These are phyloP conservation scores for Echria macrotheca DNA, from an alignment of 495 filamentous ascomycete species.

Conservation along the genomic window DNA sequence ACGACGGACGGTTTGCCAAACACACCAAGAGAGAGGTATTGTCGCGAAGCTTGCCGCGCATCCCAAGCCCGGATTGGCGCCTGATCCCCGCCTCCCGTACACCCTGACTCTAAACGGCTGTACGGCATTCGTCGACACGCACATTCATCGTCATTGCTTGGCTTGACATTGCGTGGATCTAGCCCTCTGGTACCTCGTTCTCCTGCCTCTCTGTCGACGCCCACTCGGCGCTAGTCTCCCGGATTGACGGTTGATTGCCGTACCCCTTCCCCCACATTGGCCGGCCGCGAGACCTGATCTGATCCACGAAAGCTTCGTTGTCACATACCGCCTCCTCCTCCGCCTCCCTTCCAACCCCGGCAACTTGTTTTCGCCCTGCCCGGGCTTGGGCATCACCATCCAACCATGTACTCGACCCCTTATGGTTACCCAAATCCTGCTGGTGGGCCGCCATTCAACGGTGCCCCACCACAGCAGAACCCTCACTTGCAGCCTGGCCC, in stretches of 20 bases:
- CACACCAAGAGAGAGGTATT: not conserved
- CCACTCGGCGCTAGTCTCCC: slow-evolving; percentile 5
- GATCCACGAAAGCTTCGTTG: slow-evolving; percentile 17
- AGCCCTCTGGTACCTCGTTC: slow-evolving; percentile 15
- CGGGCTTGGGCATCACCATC: slow-evolving; percentile 21
- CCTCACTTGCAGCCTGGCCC: slow-evolving; percentile 44
- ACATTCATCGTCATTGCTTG: slow-evolving; percentile 15
- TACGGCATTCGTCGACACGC: slow-evolving; percentile 15
- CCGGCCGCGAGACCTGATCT: slow-evolving; percentile 33
- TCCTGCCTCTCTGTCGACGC: slow-evolving; percentile 3
- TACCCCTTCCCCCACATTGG: slow-evolving; percentile 30
- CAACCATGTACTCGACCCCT: slow-evolving; percentile 45
- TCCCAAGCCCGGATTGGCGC: slow-evolving; percentile 1
- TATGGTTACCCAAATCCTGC: slow-evolving; percentile 46
- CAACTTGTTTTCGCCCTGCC: slow-evolving; percentile 13
- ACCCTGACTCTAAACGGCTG: slow-evolving; percentile 9
- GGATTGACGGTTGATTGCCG: slow-evolving; percentile 20
- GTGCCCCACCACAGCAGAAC: slow-evolving; percentile 42
- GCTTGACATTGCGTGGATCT: slow-evolving; percentile 2
- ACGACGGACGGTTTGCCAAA: not conserved
- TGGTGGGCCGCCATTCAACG: slow-evolving; percentile 42
- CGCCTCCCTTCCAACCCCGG: slow-evolving; percentile 9
- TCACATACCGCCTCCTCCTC: slow-evolving; percentile 20
- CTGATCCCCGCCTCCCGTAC: slow-evolving; percentile 12
- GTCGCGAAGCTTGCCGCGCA: slow-evolving; percentile 5